phyloP scores from a whole-genome alignment of 495 filamentous ascomycete species.

The Aspergillus avenaceus region DNA sequence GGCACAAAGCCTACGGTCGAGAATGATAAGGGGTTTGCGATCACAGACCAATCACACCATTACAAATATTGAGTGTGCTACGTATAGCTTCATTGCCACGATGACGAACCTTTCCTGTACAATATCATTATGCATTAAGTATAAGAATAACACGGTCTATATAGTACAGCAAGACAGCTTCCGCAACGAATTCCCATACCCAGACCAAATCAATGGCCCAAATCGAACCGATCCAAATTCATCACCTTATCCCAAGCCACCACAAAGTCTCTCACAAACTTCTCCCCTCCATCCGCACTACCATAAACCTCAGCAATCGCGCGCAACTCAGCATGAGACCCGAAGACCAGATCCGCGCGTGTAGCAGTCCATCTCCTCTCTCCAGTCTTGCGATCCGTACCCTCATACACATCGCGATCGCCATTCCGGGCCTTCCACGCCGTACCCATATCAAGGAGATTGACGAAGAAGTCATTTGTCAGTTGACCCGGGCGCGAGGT shows the following conservation, averaged over 20 bases:
- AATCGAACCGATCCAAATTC: conserved; percentile 65
- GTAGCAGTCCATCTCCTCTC: conserved; percentile 63
- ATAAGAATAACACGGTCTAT: no score
- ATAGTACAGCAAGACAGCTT: no score
- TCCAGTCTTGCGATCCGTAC: conserved; percentile 62
- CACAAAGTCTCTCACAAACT: conserved; percentile 67
- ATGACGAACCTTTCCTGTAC: no score
- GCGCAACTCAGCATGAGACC: conserved; percentile 66
- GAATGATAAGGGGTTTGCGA: no score
- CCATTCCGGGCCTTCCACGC: conserved; percentile 52
- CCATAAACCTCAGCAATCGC: conserved; percentile 66
- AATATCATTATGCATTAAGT: no score
- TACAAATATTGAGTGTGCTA: no score
- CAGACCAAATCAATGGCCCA: no score
- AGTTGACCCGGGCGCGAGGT: conserved; percentile 60
- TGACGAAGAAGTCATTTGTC: conserved; percentile 73
- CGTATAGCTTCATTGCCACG: no score
- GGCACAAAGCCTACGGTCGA: no score
- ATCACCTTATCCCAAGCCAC: conserved; percentile 68
- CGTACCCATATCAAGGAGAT: conserved; percentile 63
- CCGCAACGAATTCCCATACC: no score
- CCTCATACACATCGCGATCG: conserved; percentile 54
- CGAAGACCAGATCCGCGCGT: conserved; percentile 65
- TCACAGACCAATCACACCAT: no score
- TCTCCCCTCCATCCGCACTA: conserved; percentile 46